phyloP scores from a whole-genome alignment of 2,329 filamentous ascomycete genomes.

The Metarhizium robertsii region DNA sequence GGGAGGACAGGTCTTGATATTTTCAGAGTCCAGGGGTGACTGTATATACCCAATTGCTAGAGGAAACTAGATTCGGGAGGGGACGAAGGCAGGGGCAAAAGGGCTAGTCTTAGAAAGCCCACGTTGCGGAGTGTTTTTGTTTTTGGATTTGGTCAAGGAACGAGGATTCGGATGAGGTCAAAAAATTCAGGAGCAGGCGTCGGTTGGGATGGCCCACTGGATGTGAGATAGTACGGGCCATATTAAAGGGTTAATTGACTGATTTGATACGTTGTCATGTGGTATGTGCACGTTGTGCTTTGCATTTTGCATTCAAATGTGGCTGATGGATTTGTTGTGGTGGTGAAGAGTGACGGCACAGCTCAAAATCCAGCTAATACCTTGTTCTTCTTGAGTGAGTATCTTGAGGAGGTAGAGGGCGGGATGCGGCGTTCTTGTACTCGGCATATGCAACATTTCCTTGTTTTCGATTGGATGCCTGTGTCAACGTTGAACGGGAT shows the following conservation, averaged over 20 bases:
- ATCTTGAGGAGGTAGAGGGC: no score
- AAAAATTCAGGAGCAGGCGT: conserved; percentile 1
- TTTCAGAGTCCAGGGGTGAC: not conserved
- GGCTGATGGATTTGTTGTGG: not conserved
- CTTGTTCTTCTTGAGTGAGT: no score
- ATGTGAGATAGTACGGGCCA: not conserved
- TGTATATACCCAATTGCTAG: conserved; percentile 6
- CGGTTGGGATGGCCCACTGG: not conserved
- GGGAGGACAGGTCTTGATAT: not conserved
- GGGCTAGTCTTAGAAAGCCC: not conserved
- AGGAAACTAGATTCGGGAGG: conserved; percentile 1
- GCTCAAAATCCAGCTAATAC: no score
- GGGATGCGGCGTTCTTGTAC: no score
- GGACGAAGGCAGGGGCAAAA: not conserved
- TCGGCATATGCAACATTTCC: no score
- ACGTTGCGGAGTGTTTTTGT: not conserved
- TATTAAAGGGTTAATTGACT: not conserved
- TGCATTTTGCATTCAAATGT: not conserved
- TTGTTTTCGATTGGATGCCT: no score
- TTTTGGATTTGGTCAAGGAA: not conserved
- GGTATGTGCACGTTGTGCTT: not conserved
- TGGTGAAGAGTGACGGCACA: no score
- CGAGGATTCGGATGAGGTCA: not conserved
- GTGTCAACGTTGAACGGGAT: no score
- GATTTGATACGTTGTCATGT: not conserved